Conservation (phyloP, 192 early-diverging fungal genomes). For the Cladochytrium replicatum region DNA sequence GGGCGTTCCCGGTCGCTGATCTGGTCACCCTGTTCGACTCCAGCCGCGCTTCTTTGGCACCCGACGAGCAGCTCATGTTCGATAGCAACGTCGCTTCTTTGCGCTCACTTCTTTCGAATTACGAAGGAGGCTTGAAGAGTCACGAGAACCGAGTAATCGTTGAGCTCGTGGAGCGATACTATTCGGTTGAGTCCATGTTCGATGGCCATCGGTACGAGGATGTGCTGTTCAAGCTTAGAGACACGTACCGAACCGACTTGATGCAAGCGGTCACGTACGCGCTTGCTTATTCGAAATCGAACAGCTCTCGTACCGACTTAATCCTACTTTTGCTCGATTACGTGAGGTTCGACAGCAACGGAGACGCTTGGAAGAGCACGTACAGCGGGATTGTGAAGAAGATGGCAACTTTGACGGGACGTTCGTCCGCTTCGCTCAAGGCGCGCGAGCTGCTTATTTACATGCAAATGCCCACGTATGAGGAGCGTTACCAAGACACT, state of each 20-base stretch:
- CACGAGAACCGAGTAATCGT: slow-evolving; percentile 66
- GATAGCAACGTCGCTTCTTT: slow-evolving; percentile 57
- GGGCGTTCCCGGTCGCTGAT: slow-evolving; percentile 62
- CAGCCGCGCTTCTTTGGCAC: slow-evolving; percentile 20
- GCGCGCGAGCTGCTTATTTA: slow-evolving; percentile 91
- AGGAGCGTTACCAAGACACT: slow-evolving; percentile 79
- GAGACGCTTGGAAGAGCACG: slow-evolving; percentile 44
- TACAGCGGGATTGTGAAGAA: slow-evolving; percentile 71
- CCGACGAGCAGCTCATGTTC: slow-evolving; percentile 55
- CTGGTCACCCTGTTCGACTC: slow-evolving; percentile 54
- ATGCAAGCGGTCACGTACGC: slow-evolving; percentile 59
- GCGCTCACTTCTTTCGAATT: slow-evolving; percentile 52
- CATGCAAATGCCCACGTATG: slow-evolving; percentile 82
- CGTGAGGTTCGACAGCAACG: slow-evolving; percentile 55
- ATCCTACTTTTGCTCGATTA: slow-evolving; percentile 70
- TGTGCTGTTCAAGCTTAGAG: slow-evolving; percentile 73
- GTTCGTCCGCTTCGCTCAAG: slow-evolving; percentile 69
- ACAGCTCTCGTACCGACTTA: slow-evolving; percentile 52
- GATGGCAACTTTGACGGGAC: slow-evolving; percentile 66
- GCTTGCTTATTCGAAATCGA: slow-evolving; percentile 77
- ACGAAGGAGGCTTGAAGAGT: slow-evolving; percentile 60
- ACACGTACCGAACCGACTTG: slow-evolving; percentile 71
- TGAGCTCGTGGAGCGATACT: slow-evolving; percentile 73
- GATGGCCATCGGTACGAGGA: slow-evolving; percentile 67
- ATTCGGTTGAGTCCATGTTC: slow-evolving; percentile 77